Evolutionary conservation across 768 basidiomycete species (phyloP), one percentile per base, ranked within the genome.

Genomic region (Xerocomus potaroensis): DNA sequence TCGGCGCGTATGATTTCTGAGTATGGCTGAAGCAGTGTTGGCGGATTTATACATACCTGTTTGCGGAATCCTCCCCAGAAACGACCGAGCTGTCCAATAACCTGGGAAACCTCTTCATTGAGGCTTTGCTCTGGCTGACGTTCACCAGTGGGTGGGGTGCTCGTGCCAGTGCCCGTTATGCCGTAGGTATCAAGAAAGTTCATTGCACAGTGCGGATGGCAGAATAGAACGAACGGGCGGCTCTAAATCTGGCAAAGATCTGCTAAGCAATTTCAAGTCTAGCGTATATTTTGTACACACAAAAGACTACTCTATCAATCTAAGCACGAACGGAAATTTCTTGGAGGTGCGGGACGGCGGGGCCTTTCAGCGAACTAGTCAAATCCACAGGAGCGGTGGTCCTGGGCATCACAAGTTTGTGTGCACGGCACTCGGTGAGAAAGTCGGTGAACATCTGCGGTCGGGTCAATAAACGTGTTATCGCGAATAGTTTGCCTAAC

Each of bases 401-500:
- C 41, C 53, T 53, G 10, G 59, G 61, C 23, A 65, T 43, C 41
- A 69, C 54, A 19, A 72, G 58, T 64, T 76, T 80, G 57, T 76
- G 71, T 3, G 77, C 78, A 23, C 79, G 78, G 64, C 93, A 96
- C 64, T 92, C 87, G 38, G 75, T 66, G 15, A 95, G 73, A 64
- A 95, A 95, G 66, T 95, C 92, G 45, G 87, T 83, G 70, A 95
- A 95, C 93, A 96, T 96, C 88, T 90, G 46, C 3, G 22, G 42
- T 41, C 16, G 27, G 32, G 50, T 35, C 31, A 49, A 31, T 38
- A n/a, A n/a, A 18, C n/a, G n/a, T 12, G 16, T 29, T 4, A 34
- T 11, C n/a, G 4, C 15, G 15, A 27, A 29, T 11, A 16, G 22
- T 9, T 2, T 11, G 67, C 79, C n/a, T 41, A 46, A 91, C 91